These are phyloP conservation scores for Taphrina pruni DNA, from an alignment of 1,139 yeast genomes.

Conservation along the genomic window DNA sequence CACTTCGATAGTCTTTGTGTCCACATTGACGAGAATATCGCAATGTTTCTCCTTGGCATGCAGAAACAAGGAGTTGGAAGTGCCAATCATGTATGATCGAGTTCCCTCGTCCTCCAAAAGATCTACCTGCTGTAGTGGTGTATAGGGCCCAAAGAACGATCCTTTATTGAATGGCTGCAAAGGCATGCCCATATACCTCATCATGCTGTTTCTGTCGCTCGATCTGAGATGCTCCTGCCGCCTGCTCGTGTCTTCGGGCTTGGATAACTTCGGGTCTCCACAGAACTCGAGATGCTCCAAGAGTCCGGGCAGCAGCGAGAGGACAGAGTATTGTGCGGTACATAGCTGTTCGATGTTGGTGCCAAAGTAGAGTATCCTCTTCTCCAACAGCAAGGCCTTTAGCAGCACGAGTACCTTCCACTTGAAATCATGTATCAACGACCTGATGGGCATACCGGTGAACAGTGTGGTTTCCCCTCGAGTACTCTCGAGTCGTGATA, in stretches of 20 bases:
- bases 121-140: conserved; percentile 87
- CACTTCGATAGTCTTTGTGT: conserved; percentile 59
- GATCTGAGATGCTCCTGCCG: conserved; percentile 67
- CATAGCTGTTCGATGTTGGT: conserved; percentile 81
- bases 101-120: conserved; percentile 67
- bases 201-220: conserved; percentile 75
- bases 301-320: conserved; percentile 56
- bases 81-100: conserved; percentile 76
- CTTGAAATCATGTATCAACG: conserved; percentile 65
- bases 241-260: conserved; percentile 65
- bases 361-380: conserved; percentile 64
- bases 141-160: conserved; percentile 88
- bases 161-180: conserved; percentile 83
- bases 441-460: conserved; percentile 63
- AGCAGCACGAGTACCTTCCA: conserved; percentile 69
- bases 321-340: conserved; percentile 64
- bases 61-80: conserved; percentile 80
- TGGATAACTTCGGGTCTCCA: conserved; percentile 78
- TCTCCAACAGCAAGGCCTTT: conserved; percentile 79
- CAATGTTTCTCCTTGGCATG: conserved; percentile 68
- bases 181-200: conserved; percentile 85
- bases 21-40: conserved; percentile 64
- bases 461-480: conserved; percentile 20
- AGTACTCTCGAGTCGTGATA: conserved; percentile 46
- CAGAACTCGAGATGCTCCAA: conserved; percentile 71